Conservation (phyloP, 2,329 filamentous ascomycete species). For the Ophiosphaerella narmari region DNA sequence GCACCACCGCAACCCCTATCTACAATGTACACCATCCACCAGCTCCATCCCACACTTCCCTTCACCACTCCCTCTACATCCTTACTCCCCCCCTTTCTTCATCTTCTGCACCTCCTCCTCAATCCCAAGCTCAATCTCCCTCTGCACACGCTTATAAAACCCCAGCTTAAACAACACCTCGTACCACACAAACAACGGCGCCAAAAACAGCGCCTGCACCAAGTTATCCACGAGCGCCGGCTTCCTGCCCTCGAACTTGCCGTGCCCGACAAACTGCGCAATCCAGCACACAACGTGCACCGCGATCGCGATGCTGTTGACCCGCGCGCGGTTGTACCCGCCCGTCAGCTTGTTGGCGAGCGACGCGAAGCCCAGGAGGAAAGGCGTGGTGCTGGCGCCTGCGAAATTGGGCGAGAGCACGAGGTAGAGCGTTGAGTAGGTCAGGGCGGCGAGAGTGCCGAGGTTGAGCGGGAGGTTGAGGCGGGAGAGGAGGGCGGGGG, state of each 20-base stretch:
- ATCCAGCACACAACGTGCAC: constrained; percentile 80
- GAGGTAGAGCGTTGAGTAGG: constrained; percentile 81
- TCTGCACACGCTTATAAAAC: constrained; percentile 68
- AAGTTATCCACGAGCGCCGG: constrained; percentile 90
- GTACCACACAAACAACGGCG: constrained; percentile 96
- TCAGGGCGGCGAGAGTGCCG: constrained; percentile 57
- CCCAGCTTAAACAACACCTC: constrained; percentile 87
- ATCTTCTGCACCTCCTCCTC: constrained; percentile 55
- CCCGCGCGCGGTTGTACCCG: constrained; percentile 59
- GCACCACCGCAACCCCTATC: neutral
- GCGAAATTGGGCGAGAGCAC: constrained; percentile 87
- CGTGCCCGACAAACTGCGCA: constrained; percentile 88
- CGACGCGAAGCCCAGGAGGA: constrained; percentile 75
- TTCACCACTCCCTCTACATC: neutral
- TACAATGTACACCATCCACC: neutral
- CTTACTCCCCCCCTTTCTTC: constrained; percentile 34
- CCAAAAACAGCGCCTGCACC: constrained; percentile 86
- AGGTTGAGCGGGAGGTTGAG: constrained; percentile 46
- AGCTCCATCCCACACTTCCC: neutral
- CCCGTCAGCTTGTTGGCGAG: constrained; percentile 71
- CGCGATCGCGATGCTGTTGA: constrained; percentile 66
- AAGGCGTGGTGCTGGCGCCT: constrained; percentile 71
- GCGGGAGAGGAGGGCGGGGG: constrained; percentile 36
- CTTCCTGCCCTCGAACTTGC: constrained; percentile 81
- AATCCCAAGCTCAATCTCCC: constrained; percentile 38